These are phyloP conservation scores for Hermanozyma aechmeae DNA, from an alignment of 805 yeast species.

Conservation along the genomic window DNA sequence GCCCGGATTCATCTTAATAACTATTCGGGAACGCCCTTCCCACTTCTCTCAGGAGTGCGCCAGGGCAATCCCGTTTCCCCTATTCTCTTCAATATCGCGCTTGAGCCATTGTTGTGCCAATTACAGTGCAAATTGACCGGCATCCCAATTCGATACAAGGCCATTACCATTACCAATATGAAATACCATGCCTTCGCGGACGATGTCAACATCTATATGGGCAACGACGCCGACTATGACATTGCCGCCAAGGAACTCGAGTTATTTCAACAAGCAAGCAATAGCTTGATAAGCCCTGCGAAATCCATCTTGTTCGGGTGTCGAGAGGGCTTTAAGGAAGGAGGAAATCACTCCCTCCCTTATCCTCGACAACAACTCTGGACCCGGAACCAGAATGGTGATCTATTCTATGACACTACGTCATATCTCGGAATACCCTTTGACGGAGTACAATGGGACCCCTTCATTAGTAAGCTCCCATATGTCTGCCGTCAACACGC, in stretches of 20 bases:
- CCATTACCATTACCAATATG: background rate
- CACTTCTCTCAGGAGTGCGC: background rate
- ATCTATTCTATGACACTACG: background rate
- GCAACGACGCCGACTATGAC: background rate
- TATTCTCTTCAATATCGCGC: background rate
- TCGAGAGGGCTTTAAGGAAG: too few relatives aligned
- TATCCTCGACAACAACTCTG: too few relatives aligned
- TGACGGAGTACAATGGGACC: background rate
- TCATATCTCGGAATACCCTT: background rate
- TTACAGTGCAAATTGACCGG: too few relatives aligned
- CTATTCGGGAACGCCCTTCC: background rate
- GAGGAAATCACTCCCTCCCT: too few relatives aligned
- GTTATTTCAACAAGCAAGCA: background rate
- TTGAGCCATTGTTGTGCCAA: background rate
- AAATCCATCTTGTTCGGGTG: background rate
- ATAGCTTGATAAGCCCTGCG: background rate
- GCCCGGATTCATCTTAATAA: background rate
- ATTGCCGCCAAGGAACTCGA: background rate
- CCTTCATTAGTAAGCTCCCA: too few relatives aligned
- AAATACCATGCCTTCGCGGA: constrained; percentile 1
- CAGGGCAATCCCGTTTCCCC: constrained; percentile 1
- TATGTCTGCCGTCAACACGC: too few relatives aligned
- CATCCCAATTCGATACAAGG: background rate
- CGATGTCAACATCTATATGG: background rate
- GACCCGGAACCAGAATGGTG: too few relatives aligned